Evolutionary conservation across 768 basidiomycete species (phyloP).

Genomic region (Trametes elegans): DNA sequence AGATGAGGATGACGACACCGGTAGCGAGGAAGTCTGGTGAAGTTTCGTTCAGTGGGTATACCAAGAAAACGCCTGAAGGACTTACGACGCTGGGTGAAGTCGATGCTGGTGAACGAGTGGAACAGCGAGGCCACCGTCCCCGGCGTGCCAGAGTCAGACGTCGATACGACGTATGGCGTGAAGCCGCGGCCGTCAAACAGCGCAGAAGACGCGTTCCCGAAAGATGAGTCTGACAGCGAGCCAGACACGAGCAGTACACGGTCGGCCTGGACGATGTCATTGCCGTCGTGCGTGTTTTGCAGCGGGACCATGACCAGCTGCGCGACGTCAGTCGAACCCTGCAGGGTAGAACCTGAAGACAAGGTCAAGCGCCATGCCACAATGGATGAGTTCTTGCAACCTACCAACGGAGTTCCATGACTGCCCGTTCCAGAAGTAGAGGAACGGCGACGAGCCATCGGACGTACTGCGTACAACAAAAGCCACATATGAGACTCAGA

Average conservation of each 20-base stretch:
- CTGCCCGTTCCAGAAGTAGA: constrained; percentile 82
- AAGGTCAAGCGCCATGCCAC: neutral
- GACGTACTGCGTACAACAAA: constrained; percentile 46
- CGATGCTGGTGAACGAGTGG: constrained; percentile 76
- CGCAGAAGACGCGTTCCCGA: constrained; percentile 80
- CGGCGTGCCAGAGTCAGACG: constrained; percentile 58
- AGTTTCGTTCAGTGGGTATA: constrained; percentile 5
- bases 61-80: constrained; percentile 4
- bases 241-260: constrained; percentile 92
- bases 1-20: constrained; percentile 94
- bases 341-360: constrained; percentile 51
- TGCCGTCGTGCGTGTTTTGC: constrained; percentile 66
- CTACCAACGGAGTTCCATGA: constrained; percentile 70
- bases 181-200: constrained; percentile 83
- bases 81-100: constrained; percentile 70
- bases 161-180: constrained; percentile 79
- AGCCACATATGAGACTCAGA: neutral
- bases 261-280: constrained; percentile 74
- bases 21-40: constrained; percentile 82
- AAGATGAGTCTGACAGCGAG: constrained; percentile 58
- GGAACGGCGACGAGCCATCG: constrained; percentile 66
- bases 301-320: constrained; percentile 92
- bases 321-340: constrained; percentile 61
- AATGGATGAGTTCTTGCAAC: constrained; percentile 14
- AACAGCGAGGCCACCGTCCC: constrained; percentile 79